phyloP scores from a whole-genome alignment of 2,329 filamentous ascomycete species.

The Moelleriella libera region DNA sequence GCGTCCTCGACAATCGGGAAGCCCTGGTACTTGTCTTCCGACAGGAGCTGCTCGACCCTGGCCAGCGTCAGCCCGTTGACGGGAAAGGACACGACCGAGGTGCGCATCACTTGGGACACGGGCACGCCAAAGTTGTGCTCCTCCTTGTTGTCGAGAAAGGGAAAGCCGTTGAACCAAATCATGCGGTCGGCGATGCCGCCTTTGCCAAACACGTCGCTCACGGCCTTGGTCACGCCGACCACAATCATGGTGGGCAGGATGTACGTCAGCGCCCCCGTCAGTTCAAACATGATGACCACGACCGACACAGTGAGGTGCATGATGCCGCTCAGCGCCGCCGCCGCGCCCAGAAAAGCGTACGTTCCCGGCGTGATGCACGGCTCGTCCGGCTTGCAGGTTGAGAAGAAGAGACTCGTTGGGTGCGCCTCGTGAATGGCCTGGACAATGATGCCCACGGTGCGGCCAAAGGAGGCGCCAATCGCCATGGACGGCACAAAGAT shows the following conservation, averaged over 20 bases:
- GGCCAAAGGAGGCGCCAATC: conserved; percentile 83
- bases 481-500: conserved; percentile 99
- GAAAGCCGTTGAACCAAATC: conserved; percentile 98
- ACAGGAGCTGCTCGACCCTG: conserved; percentile 64
- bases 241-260: conserved; percentile 99
- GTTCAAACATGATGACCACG: conserved; percentile 98
- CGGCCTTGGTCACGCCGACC: conserved; percentile 88
- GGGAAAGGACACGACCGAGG: conserved; percentile 59
- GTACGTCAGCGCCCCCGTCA: conserved; percentile 93
- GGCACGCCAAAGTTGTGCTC: conserved; percentile 94
- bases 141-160: conserved; percentile 93
- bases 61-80: conserved; percentile 59
- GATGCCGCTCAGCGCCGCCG: conserved; percentile 81
- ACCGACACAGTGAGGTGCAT: conserved; percentile 98
- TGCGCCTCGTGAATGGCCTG: conserved; percentile 77
- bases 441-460: conserved; percentile 88
- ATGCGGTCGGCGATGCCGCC: conserved; percentile 94
- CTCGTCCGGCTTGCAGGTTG: conserved; percentile 76
- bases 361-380: conserved; percentile 96
- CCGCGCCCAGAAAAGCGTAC: conserved; percentile 89
- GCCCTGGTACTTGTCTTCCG: conserved; percentile 73
- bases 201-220: conserved; percentile 82
- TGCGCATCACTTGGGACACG: conserved; percentile 81
- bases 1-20: conserved; percentile 80
- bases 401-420: conserved; percentile 72